phyloP scores from a whole-genome alignment of 1,139 yeast genomes.

The Taphrina wiesneri region DNA sequence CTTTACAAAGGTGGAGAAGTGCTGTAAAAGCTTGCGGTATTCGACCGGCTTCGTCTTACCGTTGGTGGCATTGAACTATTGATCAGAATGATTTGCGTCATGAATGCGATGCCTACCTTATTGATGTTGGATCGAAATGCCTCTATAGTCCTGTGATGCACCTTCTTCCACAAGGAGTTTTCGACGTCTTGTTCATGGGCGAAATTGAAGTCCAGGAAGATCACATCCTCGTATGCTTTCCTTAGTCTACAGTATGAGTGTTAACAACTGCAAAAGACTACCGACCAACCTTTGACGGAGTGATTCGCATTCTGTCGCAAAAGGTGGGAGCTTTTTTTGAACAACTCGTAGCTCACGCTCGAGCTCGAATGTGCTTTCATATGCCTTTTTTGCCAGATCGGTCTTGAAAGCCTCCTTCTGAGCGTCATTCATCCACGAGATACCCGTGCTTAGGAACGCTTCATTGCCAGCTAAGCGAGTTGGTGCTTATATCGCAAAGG shows the following conservation, averaged over 20 bases:
- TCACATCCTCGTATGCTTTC: conserved; percentile 32
- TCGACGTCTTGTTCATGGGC: conserved; percentile 38
- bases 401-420: not conserved
- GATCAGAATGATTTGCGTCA: not conserved
- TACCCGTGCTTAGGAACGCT: too few relatives aligned
- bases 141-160: conserved; percentile 38
- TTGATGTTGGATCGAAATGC: conserved; percentile 34
- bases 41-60: conserved; percentile 36
- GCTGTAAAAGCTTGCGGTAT: conserved; percentile 36
- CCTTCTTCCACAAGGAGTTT: conserved; percentile 36
- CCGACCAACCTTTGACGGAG: conserved; percentile 32
- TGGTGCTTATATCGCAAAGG: too few relatives aligned
- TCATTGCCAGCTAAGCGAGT: too few relatives aligned
- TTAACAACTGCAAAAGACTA: not conserved
- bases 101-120: conserved; percentile 28
- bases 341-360: conserved; percentile 31
- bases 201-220: conserved; percentile 34
- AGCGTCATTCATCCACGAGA: conserved; percentile 23
- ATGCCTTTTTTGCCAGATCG: conserved; percentile 17
- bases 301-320: conserved; percentile 36
- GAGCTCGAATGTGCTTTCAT: conserved; percentile 15
- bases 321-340: conserved; percentile 35
- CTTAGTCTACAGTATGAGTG: conserved; percentile 24
- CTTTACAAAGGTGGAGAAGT: conserved; percentile 37
- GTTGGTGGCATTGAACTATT: conserved; percentile 23